Evolutionary conservation across 2,329 filamentous ascomycete species (phyloP).

Genomic region (Aspergillus arachidicola): DNA sequence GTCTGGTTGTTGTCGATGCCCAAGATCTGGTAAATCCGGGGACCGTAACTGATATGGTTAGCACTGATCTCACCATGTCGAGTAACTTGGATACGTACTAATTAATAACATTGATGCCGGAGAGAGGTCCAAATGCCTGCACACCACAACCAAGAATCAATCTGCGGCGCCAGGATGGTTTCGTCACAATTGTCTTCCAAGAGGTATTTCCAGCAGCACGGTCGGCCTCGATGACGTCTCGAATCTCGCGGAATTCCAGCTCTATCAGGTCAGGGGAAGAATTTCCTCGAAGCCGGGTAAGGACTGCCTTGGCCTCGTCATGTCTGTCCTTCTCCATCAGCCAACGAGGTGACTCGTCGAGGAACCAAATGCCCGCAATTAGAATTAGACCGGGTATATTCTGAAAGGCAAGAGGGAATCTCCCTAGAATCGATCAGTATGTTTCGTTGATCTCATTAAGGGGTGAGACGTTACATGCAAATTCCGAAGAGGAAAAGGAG

Average conservation of each 20-base stretch:
- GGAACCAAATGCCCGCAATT: constrained; percentile 31
- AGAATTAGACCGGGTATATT: constrained; percentile 41
- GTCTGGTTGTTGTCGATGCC: constrained; percentile 45
- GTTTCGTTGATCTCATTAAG: too few relatives aligned
- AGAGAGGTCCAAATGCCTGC: constrained; percentile 51
- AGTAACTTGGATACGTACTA: constrained; percentile 23
- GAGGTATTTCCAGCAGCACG: constrained; percentile 36
- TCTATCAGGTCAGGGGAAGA: constrained; percentile 30
- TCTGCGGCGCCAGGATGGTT: constrained; percentile 48
- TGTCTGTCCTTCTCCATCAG: constrained; percentile 28
- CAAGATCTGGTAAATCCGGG: constrained; percentile 47
- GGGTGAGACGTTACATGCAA: constrained; percentile 15
- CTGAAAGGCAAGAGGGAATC: constrained; percentile 47
- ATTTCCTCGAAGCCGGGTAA: constrained; percentile 22
- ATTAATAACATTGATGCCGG: constrained; percentile 52
- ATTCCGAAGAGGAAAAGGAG: constrained; percentile 20
- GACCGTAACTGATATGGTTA: constrained; percentile 30
- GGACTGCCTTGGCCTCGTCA: constrained; percentile 21
- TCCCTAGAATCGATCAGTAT: neutral
- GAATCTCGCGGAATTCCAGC: constrained; percentile 45
- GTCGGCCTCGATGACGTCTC: constrained; percentile 41
- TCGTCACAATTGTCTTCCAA: constrained; percentile 43
- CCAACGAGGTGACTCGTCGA: constrained; percentile 33
- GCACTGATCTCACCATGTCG: too few relatives aligned
- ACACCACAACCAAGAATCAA: constrained; percentile 50